Percentiles rank a stretch among this genome's conserved stretches.
These are phyloP conservation scores for Colletotrichum tropicicola DNA, from an alignment of 2,329 filamentous ascomycete genomes.

Conservation along the genomic window DNA sequence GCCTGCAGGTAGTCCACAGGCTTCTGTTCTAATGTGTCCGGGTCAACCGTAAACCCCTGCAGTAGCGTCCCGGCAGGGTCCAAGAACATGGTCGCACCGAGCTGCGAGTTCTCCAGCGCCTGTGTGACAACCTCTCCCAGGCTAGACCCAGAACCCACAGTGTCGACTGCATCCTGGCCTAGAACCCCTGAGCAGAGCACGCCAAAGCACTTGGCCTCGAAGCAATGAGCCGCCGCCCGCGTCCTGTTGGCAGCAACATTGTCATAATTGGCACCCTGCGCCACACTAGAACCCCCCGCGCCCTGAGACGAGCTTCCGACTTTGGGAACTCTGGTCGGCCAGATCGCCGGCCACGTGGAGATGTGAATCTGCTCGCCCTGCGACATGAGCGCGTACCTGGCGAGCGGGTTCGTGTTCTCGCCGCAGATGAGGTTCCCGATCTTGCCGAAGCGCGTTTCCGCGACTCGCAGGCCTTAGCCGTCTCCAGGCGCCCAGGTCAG, in stretches of 20 bases:
- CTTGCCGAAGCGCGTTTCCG: conserved; percentile 53
- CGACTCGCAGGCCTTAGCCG: conserved; percentile 56
- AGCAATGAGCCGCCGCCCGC: conserved; percentile 62
- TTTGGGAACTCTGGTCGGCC: conserved; percentile 53
- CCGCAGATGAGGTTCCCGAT: conserved; percentile 63
- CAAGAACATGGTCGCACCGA: conserved; percentile 58
- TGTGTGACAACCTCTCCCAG: conserved; percentile 38
- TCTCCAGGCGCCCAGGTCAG: conserved; percentile 63
- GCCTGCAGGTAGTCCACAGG: conserved; percentile 48
- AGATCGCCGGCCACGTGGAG: conserved; percentile 63
- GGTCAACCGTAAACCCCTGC: conserved; percentile 45
- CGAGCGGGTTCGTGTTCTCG: conserved; percentile 66
- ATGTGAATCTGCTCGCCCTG: conserved; percentile 66
- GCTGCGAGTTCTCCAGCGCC: conserved; percentile 47
- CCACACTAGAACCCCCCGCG: conserved; percentile 1
- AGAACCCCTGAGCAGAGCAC: conserved; percentile 57
- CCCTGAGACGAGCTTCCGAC: neutral
- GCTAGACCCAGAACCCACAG: conserved; percentile 38
- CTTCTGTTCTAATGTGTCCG: conserved; percentile 30
- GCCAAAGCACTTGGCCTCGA: conserved; percentile 66
- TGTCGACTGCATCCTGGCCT: conserved; percentile 47
- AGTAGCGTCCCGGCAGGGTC: conserved; percentile 56
- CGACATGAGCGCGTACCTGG: conserved; percentile 60
- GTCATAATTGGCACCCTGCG: conserved; percentile 53
- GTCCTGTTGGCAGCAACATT: conserved; percentile 62